Evolutionary conservation across 345 rosid species (phyloP), one percentile per base, ranked within the genome.

Genomic region (Eucalyptus caleyi): DNA sequence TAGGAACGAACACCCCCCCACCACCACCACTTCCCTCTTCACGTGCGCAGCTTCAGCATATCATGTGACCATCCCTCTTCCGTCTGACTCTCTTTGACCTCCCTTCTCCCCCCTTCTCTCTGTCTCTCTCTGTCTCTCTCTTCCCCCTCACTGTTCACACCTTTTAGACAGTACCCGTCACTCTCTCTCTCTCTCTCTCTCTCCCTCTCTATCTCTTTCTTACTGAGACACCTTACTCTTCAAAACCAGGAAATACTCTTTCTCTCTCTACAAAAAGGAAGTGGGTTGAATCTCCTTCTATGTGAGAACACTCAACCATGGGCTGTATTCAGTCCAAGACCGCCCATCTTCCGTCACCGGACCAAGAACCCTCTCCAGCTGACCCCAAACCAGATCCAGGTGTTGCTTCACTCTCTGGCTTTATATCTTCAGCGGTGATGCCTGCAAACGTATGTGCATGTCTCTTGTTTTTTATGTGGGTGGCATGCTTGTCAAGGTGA

Each of bases 241-340:
- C 89, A 56, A 62, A 62, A n/a, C 6, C 88, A 37, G 42, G 42
- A 59, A 49, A 45, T 40, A 9, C 82, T 47, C 72, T 47, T 26
- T 51, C 88, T 16, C 34, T 54, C 86, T 21, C 42, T 49, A n/a
- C 69, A 37, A 37, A 77, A 37, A 65, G 51, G 77, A 51, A 81
- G 87, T 67, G 44, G 72, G 62, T 62, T 49, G 54, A 77, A 77
- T 77, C 83, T 21, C 47, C 85, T 21, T 59, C 54, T 30, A 37
- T 59, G 77, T 59, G 47, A 86, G 26, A 67, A 86, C 40, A 40
- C 59, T n/a, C 88, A 86, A 87, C 86, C 87, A 97, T 97, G 99
- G 99, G 99, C 89, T 97, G 99, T 87, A 93, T 96, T 89, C 99
- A 96, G 93, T 97, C 99, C 87, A 97, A 95, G 93, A 96, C 98